Base-by-base conservation (phyloP, 2,329 filamentous ascomycete species). In the Coleophoma eucalyptorum region DNA sequence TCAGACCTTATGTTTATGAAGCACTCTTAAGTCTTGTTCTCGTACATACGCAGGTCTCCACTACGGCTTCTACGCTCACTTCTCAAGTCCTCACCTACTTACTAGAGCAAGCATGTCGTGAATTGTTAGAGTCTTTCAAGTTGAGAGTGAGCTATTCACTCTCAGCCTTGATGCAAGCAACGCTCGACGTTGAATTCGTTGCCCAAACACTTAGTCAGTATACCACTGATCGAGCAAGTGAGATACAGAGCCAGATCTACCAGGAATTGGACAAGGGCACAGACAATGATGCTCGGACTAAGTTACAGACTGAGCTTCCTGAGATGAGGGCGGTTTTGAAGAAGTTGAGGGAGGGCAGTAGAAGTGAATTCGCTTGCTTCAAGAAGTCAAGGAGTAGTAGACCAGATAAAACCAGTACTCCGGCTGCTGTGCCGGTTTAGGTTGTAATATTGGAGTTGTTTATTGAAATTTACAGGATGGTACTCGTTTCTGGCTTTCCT, bases 181-280 rank as follows among this genome's bases (percentile, higher is more conserved):
- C 94, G 0, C 81, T 99, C 1, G 94, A 99, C 64, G 92, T 97
- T 1, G 94, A 99, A 69, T 97, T 99, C 65, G 86, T 97, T 51
- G 90, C 92, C 1, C 94, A 99, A 73, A 97, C 93, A 5, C 79
- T 99, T 33, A 89, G 83, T 54, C 86, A 92, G 59, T 99, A 95
- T 69, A 94, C 90, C 0, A 94, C 90, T 0, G 88, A 96, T 51
- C 80, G 83, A 46, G 90, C 91, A 3, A 84, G 84, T 7, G 84
- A 92, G 65, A 78, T 89, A 13, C 94, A 97, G 72, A 87, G 87
- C 60, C 84, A 92, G 67, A 93, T 99, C 44, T 99, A 97, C 69
- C 83, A 94, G 57, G 90, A 94, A 65, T 75, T 99, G 15, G 94
- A 99, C 67, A 80, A 83, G 53, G 84, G 91, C 46, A 97, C 94